phyloP scores from a whole-genome alignment of 805 yeast species.

The Clavispora asparagi region DNA sequence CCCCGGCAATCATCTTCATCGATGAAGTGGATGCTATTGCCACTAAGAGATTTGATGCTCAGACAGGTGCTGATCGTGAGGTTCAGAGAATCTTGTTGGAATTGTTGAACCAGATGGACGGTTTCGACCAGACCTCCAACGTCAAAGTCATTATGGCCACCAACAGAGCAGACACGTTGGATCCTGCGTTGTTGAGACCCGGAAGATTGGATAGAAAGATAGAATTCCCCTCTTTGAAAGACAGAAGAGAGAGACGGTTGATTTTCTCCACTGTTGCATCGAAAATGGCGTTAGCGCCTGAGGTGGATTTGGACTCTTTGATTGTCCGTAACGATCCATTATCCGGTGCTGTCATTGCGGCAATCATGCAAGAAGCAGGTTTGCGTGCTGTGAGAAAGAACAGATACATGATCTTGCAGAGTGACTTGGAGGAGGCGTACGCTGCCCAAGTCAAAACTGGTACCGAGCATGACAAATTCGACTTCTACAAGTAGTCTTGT shows the following conservation, averaged over 20 bases:
- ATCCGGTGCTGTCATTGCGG: conserved; percentile 97
- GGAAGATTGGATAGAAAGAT: conserved; percentile 98
- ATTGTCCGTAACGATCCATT: conserved; percentile 94
- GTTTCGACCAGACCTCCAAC: conserved; percentile 91
- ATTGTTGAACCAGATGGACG: conserved; percentile 97
- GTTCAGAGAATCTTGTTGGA: conserved; percentile 97
- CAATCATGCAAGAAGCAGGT: conserved; percentile 99
- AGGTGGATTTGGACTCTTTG: conserved; percentile 90
- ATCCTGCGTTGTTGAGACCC: conserved; percentile 96
- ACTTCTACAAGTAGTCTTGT: conserved; percentile 73
- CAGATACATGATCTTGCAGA: conserved; percentile 92
- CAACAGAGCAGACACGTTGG: conserved; percentile 97
- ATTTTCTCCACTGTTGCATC: conserved; percentile 93
- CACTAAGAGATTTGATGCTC: conserved; percentile 98
- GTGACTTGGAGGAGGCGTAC: conserved; percentile 97
- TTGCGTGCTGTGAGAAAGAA: conserved; percentile 97
- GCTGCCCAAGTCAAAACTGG: conserved; percentile 95
- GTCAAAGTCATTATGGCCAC: conserved; percentile 99
- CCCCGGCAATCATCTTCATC: conserved; percentile 94
- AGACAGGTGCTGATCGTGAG: conserved; percentile 99
- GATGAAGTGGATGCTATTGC: conserved; percentile 99
- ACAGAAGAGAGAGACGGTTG: conserved; percentile 95
- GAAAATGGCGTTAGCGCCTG: conserved; percentile 98
- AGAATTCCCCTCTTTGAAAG: conserved; percentile 93
- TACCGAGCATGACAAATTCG: conserved; percentile 93